phyloP scores from a whole-genome alignment of 345 rosid species.

The Geranium rotundifolium region DNA sequence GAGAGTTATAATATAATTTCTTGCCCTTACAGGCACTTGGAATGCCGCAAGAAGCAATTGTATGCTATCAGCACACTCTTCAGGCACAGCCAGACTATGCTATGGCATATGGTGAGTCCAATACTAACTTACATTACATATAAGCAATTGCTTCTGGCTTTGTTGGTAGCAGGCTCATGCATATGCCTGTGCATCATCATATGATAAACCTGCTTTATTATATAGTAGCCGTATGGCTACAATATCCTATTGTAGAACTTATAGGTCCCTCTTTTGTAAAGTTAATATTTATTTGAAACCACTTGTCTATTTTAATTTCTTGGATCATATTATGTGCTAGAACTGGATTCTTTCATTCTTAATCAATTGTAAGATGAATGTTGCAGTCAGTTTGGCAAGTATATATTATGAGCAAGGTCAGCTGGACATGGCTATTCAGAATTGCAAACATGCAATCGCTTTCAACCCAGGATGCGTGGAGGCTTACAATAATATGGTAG shows the following conservation, averaged over 20 bases:
- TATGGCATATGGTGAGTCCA: constrained; percentile 66
- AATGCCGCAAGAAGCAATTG: constrained; percentile 85
- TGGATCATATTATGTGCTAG: not conserved
- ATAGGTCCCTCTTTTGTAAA: too few relatives aligned
- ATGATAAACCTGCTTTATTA: too few relatives aligned
- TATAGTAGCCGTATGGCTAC: too few relatives aligned
- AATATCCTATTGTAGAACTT: too few relatives aligned
- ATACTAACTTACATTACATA: too few relatives aligned
- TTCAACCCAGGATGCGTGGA: constrained; percentile 79
- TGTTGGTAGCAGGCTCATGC: too few relatives aligned
- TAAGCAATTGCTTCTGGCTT: too few relatives aligned
- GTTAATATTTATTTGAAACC: too few relatives aligned
- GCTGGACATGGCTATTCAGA: constrained; percentile 71
- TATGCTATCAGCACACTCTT: constrained; percentile 83
- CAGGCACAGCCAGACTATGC: constrained; percentile 77
- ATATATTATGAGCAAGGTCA: constrained; percentile 82
- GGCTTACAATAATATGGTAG: constrained; percentile 95
- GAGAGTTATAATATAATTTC: constrained; percentile 18
- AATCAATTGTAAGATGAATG: not conserved
- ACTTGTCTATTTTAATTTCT: not conserved
- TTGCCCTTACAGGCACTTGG: constrained; percentile 71
- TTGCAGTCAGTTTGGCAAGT: constrained; percentile 83
- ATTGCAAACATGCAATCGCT: constrained; percentile 76
- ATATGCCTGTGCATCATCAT: too few relatives aligned
- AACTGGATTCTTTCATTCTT: too few relatives aligned